phyloP scores from a whole-genome alignment of 805 yeast genomes.

The Pichia kluyveri region DNA sequence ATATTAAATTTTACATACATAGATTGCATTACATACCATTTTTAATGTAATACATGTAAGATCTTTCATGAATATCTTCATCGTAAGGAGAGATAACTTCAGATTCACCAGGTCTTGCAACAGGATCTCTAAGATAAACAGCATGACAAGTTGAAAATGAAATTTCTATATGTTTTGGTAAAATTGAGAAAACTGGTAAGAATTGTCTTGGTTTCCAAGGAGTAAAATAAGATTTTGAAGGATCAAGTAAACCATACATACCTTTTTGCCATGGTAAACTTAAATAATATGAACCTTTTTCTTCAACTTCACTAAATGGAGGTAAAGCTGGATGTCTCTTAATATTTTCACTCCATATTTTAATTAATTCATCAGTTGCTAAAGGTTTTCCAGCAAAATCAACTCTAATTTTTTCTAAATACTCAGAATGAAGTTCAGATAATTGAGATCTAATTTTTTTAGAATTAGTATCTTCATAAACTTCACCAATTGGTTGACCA shows the following conservation, averaged over 20 bases:
- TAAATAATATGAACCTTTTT: constrained; percentile 31
- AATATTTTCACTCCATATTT: constrained; percentile 41
- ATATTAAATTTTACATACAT: too few species aligned
- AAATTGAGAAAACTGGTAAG: constrained; percentile 82
- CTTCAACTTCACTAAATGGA: constrained; percentile 25
- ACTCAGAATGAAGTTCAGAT: constrained; percentile 25
- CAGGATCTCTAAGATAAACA: constrained; percentile 92
- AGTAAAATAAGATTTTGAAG: constrained; percentile 77
- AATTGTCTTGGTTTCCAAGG: constrained; percentile 97
- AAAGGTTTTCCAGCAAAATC: constrained; percentile 19
- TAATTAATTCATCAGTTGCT: constrained; percentile 20
- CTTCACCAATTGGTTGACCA: constrained; percentile 22
- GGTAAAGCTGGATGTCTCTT: constrained; percentile 33
- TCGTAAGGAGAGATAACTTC: constrained; percentile 91
- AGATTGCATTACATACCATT: constrained; percentile 35
- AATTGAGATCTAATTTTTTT: constrained; percentile 26
- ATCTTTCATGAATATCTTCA: constrained; percentile 77
- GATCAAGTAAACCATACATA: constrained; percentile 72
- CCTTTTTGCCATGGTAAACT: constrained; percentile 75
- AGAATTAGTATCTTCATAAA: constrained; percentile 21
- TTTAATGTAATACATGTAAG: constrained; percentile 87
- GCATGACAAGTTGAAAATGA: constrained; percentile 92
- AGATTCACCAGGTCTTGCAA: constrained; percentile 93
- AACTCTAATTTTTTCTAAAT: constrained; percentile 24
- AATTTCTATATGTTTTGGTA: constrained; percentile 87